Evolutionary conservation across 371 early-diverging fungal genomes (phyloP).

Genomic region (Batrachochytrium dendrobatidis): DNA sequence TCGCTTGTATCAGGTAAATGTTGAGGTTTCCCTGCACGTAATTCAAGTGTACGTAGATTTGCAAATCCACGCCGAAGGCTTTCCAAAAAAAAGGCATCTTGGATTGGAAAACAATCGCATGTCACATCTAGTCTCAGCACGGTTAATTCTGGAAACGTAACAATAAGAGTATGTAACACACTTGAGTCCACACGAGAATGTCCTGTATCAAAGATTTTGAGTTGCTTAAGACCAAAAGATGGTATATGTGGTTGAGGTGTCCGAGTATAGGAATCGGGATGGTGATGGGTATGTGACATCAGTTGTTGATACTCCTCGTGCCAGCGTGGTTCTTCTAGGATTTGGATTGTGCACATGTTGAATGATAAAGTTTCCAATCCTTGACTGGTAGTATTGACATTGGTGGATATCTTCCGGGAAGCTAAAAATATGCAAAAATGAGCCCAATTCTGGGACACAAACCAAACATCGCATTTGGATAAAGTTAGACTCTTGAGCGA

Average conservation of each 20-base stretch:
- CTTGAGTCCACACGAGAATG: not conserved
- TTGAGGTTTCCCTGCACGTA: not conserved
- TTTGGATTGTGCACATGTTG: not conserved
- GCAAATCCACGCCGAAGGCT: not conserved
- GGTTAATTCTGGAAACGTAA: not conserved
- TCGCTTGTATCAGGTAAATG: not conserved
- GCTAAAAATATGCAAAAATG: not conserved
- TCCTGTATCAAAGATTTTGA: conserved; percentile 2
- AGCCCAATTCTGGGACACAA: conserved; percentile 1
- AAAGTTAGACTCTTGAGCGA: not conserved
- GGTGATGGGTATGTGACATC: no score
- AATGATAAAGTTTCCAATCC: not conserved
- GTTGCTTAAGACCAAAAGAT: not conserved
- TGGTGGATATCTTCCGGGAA: no score
- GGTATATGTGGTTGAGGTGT: no score
- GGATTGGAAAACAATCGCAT: not conserved
- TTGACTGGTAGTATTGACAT: not conserved
- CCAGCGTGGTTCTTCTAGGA: conserved; percentile 1
- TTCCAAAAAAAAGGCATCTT: not conserved
- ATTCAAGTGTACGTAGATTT: not conserved
- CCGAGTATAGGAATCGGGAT: no score
- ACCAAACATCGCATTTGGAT: conserved; percentile 7
- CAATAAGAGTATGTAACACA: not conserved
- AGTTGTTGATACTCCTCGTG: no score
- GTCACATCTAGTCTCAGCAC: not conserved